Evolutionary conservation across 2,329 filamentous ascomycete species (phyloP), one percentile per base, ranked within the genome.

Genomic region (Lecanosticta acicola): DNA sequence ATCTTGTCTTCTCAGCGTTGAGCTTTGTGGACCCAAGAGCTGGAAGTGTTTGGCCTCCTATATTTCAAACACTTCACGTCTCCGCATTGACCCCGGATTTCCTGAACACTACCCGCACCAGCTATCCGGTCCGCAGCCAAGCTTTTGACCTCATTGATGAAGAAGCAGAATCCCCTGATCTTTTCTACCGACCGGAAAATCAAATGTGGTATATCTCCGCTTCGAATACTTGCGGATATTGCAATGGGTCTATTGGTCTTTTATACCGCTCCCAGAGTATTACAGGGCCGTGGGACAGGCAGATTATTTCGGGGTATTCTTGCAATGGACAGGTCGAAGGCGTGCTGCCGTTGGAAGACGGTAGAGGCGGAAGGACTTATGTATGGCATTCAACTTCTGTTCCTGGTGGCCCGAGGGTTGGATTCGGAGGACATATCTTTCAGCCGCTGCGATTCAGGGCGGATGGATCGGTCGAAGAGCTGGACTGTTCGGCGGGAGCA

Each of bases 191-290:
- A 0, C 5, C 5, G 24, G 24, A 29, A 29, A 45, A 54, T n/a
- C 47, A 46, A 4, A 42, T 29, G 26, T 55, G 47, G 32, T 59
- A 59, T 35, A 40, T 59, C n/a, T 26, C 46, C 4, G 56, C 51
- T 0, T 44, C 38, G 34, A 58, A 59, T 16, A 58, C 56, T n/a
- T 59, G 56, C 35, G 56, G 51, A 1, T 59, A 56, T 19, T 58
- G 55, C 46, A 59, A 56, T 19, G 56, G 56, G 2, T 51, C 51
- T 0, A 51, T 59, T 17, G 51, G 46, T 2, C 42, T 59, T 1
- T 26, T 59, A 2, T 59, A 59, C 33, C 49, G 55, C 14, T 45
- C 48, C 3, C 26, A 33, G 13, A 53, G 43, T 7, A 54, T 55
- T 17, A 41, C 54, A 43, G 57, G 57, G 13, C 57, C 57, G 1